Evolutionary conservation across 306 rosid genomes (phyloP).

Genomic region (Sesbania bispinosa): DNA sequence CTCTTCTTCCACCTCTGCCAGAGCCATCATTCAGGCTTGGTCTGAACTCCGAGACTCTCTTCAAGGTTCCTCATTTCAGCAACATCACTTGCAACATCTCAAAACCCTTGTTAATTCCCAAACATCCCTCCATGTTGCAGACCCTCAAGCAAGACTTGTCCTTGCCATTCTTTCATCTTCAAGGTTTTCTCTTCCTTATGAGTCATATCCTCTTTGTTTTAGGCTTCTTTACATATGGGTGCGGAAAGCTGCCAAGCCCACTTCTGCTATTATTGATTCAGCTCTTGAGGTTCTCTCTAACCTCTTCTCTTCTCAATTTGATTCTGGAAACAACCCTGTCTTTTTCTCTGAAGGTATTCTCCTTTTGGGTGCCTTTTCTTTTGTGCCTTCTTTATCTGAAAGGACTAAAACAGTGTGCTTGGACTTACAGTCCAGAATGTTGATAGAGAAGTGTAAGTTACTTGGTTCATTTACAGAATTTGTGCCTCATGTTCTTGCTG

Average conservation of each 20-base stretch:
- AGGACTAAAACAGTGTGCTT: constrained; percentile 48
- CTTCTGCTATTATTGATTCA: constrained; percentile 46
- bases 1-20: constrained; percentile 51
- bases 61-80: constrained; percentile 38
- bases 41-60: constrained; percentile 63
- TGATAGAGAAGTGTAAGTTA: constrained; percentile 36
- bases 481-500: constrained; percentile 70
- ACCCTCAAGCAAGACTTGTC: constrained; percentile 75
- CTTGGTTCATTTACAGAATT: constrained; percentile 38
- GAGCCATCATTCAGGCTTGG: constrained; percentile 83
- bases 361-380: constrained; percentile 65
- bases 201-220: constrained; percentile 50
- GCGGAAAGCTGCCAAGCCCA: constrained; percentile 65
- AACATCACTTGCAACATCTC: constrained; percentile 56
- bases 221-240: constrained; percentile 76
- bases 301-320: constrained; percentile 35
- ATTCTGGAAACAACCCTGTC: constrained; percentile 27
- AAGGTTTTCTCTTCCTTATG: constrained; percentile 40
- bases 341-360: constrained; percentile 54
- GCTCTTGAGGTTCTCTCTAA: constrained; percentile 38
- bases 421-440: constrained; percentile 44
- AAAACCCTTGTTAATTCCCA: constrained; percentile 63
- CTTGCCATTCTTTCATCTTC: constrained; percentile 59
- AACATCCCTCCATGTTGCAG: constrained; percentile 71
- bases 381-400: constrained; percentile 44